A percentile compares a stretch with the other conserved stretches of the same genome.
Conservation (phyloP, 495 filamentous ascomycete species). For the Hypoxylon crocopeplum region DNA sequence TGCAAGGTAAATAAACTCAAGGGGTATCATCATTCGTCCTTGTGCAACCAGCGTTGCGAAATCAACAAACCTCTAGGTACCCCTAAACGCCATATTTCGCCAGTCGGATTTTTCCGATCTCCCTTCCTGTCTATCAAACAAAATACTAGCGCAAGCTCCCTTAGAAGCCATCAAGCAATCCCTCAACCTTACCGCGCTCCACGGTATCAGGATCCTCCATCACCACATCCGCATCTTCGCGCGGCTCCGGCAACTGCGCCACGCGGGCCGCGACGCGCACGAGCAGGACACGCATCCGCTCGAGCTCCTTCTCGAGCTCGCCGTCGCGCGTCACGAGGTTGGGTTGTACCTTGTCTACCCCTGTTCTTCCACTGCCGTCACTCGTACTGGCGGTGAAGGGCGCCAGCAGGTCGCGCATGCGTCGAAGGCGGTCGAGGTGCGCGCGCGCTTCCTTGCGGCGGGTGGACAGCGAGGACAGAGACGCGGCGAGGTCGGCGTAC, state of each 20-base stretch:
- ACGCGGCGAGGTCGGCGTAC: conserved; percentile 62
- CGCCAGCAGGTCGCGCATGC: conserved; percentile 63
- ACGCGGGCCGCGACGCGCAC: conserved; percentile 72
- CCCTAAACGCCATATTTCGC: too few species aligned
- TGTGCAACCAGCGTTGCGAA: too few species aligned
- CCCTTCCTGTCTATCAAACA: too few species aligned
- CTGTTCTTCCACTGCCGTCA: background rate
- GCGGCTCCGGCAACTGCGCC: conserved; percentile 39
- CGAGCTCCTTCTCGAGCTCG: conserved; percentile 74
- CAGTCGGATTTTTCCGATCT: too few species aligned
- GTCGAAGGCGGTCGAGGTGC: conserved; percentile 62
- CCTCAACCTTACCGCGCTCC: conserved; percentile 51
- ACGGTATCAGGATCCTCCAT: conserved; percentile 45
- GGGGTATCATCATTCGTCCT: too few species aligned
- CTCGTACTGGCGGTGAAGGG: conserved; percentile 51
- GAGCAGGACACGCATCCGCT: conserved; percentile 77
- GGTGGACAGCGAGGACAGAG: conserved; percentile 59
- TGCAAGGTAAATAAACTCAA: too few species aligned
- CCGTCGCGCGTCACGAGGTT: conserved; percentile 79
- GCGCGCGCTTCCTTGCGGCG: conserved; percentile 60
- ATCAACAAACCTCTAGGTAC: too few species aligned
- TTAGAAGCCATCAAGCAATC: conserved; percentile 47
- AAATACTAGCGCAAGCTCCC: background rate
- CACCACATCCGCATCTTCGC: conserved; percentile 31
- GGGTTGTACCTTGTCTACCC: conserved; percentile 66